Base-by-base conservation (phyloP, 2,329 filamentous ascomycete species). In the Neopestalotiopsis sp. region DNA sequence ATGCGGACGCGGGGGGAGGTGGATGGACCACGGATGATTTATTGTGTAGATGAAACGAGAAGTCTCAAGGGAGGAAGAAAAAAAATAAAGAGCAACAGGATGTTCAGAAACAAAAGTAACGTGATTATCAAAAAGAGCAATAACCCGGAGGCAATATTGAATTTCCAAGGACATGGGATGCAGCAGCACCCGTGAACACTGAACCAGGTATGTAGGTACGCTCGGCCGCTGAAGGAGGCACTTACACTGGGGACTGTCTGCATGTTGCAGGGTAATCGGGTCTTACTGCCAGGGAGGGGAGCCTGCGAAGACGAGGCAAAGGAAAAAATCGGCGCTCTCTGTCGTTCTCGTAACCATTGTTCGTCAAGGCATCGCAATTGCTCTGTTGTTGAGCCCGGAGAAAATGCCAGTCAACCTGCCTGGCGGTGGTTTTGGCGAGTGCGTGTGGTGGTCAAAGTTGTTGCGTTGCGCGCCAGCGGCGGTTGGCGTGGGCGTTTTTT, bases 191-290 rank as follows among this genome's bases (percentile, higher is more conserved):
- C n/a, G 60, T 45, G 52, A 32, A 56, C n/a, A 49, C 4, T 67
- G 28, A 61, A 32, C 34, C 24, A n/a, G 38, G 42, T 28, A 52
- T 56, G 12, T 14, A 62, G 40, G 67, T 42, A 57, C 34, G 42
- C 63, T 61, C 61, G 45, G 68, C 34, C 58, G 38, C 14, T 64
- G 49, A 24, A 60, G 28, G 28, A 24, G 66, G 68, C 45, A 84
- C 83, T 84, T 83, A 85, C 83, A 81, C 82, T 85, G 66, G 85
- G 84, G 81, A 87, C 82, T 74, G 85, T 82, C 83, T 87, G 85
- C 85, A 87, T 87, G 76, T 78, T 84, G 79, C 79, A 80, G 56
- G 76, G 76, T 62, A 32, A 38, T 34, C 77, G 77, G 77, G 75
- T 75, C 76, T 78, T 80, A 79, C 77, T 74, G 78, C 76, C 75